Conservation (phyloP, 176 grass and related monocot species). For the Bonia amplexicaulis region DNA sequence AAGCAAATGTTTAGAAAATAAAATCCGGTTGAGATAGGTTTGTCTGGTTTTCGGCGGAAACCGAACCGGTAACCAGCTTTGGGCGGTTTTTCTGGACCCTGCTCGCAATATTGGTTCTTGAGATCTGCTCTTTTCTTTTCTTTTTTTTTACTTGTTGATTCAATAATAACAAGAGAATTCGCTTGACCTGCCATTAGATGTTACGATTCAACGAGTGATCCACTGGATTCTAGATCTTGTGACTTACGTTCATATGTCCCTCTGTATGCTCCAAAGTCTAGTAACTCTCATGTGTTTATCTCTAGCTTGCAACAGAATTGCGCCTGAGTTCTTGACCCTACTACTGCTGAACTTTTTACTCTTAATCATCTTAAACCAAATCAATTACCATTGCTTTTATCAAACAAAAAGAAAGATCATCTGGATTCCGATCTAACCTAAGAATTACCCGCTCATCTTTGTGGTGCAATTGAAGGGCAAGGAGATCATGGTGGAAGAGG, state of each 20-base stretch:
- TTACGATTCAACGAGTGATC: background rate
- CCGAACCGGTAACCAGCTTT: background rate
- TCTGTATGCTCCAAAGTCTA: background rate
- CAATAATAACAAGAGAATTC: background rate
- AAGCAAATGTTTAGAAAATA: background rate
- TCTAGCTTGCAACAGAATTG: background rate
- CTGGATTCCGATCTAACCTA: background rate
- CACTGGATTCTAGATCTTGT: background rate
- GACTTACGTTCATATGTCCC: background rate
- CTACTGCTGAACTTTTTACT: background rate
- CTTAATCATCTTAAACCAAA: background rate
- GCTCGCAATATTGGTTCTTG: background rate
- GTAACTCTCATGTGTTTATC: background rate
- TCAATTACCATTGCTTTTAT: background rate
- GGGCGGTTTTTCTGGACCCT: background rate
- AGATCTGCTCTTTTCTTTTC: background rate
- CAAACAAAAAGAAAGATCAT: background rate
- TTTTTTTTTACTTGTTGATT: background rate
- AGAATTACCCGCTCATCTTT: background rate
- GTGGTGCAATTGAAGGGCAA: background rate
- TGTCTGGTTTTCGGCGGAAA: background rate
- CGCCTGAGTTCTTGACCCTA: background rate
- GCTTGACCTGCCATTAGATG: background rate
- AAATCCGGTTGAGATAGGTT: background rate
- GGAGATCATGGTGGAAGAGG: background rate